phyloP scores from a whole-genome alignment of 1,284 basidiomycete genomes.

The Ustilago shanxiensis region DNA sequence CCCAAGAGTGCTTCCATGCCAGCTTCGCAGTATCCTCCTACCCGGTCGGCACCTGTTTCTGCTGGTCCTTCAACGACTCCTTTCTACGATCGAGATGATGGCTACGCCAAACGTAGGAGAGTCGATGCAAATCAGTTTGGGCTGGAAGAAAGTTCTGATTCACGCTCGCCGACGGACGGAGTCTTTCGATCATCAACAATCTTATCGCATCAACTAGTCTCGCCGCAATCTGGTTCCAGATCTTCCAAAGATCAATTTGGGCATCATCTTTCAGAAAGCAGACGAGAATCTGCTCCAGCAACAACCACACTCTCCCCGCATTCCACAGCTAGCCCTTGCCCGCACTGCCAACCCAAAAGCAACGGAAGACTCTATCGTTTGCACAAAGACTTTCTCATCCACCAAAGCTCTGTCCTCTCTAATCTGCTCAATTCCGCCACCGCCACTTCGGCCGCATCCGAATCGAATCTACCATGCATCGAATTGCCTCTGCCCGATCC shows the following conservation, averaged over 20 bases:
- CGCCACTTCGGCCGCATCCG: background rate
- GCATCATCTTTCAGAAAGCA: background rate
- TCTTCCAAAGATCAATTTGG: background rate
- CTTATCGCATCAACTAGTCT: too few relatives aligned
- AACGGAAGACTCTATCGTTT: constrained; percentile 1
- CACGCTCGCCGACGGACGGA: too few relatives aligned
- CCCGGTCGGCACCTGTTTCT: background rate
- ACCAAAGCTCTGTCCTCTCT: constrained; percentile 4
- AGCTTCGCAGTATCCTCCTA: background rate
- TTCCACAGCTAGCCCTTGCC: background rate
- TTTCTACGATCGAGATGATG: background rate
- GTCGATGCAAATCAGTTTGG: background rate
- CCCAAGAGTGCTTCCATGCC: background rate
- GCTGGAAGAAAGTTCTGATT: background rate
- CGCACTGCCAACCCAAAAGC: background rate
- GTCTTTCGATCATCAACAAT: too few relatives aligned
- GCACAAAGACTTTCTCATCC: constrained; percentile 12
- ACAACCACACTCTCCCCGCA: background rate
- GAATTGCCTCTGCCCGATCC: constrained; percentile 16
- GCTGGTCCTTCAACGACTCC: background rate
- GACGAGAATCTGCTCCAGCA: constrained; percentile 19
- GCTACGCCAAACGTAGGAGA: background rate
- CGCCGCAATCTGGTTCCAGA: background rate
- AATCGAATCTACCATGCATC: background rate
- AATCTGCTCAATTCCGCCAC: background rate